phyloP scores from a whole-genome alignment of 176 grass and related monocot species.

The Juncus effusus region DNA sequence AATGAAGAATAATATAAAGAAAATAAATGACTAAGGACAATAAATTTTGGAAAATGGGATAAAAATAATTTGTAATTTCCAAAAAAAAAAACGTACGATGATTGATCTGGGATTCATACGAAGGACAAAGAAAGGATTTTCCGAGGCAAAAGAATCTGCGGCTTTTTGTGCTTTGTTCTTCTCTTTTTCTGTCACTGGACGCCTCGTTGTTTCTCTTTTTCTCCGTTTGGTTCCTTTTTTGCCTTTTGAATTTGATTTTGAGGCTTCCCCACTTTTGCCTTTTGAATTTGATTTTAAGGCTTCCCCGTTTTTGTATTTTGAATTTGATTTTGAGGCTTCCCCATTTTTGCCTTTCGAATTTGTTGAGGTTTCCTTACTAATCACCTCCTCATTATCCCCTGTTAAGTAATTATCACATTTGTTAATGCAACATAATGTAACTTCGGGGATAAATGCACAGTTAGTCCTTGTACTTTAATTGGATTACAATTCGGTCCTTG shows the following conservation, averaged over 20 bases:
- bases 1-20: conserved; percentile 4
- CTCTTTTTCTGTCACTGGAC: conserved; percentile 43
- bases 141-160: conserved; percentile 59
- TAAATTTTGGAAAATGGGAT: conserved; percentile 2
- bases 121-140: conserved; percentile 65
- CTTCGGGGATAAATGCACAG: too few species aligned
- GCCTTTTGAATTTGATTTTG: not conserved
- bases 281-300: not conserved
- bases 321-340: not conserved
- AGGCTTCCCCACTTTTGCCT: conserved; percentile 9
- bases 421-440: too few species aligned
- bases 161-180: conserved; percentile 49
- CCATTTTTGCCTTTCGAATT: conserved; percentile 5
- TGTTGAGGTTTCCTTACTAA: conserved; percentile 1
- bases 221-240: conserved; percentile 6
- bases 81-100: not conserved
- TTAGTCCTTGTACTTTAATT: too few species aligned
- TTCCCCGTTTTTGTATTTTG: conserved; percentile 11
- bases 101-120: conserved; percentile 56
- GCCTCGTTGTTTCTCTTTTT: conserved; percentile 16
- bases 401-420: too few species aligned
- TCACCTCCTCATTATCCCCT: too few species aligned
- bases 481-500: too few species aligned
- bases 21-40: not conserved
- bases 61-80: not conserved